These are phyloP conservation scores for Chaetomiaceae sp. DNA, from an alignment of 2,329 filamentous ascomycete genomes.

Conservation along the genomic window DNA sequence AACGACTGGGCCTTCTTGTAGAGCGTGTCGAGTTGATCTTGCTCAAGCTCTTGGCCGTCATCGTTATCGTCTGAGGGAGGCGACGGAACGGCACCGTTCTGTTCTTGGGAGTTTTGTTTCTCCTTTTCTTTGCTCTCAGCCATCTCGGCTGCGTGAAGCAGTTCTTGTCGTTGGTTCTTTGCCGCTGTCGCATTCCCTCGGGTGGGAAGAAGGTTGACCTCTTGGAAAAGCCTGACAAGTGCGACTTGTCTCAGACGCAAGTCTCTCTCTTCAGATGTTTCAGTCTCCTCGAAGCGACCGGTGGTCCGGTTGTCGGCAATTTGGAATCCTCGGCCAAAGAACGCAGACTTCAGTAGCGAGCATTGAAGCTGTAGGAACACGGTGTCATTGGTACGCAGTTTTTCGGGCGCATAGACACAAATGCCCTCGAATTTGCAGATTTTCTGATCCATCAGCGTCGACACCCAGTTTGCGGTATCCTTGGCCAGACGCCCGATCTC, in stretches of 20 bases:
- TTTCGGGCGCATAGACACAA: slow-evolving; percentile 85
- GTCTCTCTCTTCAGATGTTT: slow-evolving; percentile 79
- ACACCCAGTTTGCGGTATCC: slow-evolving; percentile 87
- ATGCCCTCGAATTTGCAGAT: slow-evolving; percentile 82
- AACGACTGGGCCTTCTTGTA: slow-evolving; percentile 97
- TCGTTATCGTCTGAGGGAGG: slow-evolving; percentile 64
- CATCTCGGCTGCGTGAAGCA: slow-evolving; percentile 83
- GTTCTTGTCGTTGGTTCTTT: slow-evolving; percentile 74
- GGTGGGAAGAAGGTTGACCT: slow-evolving; percentile 77
- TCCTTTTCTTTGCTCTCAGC: slow-evolving; percentile 71
- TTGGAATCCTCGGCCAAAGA: slow-evolving; percentile 60
- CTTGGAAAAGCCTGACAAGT: slow-evolving; percentile 81
- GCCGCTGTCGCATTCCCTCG: slow-evolving; percentile 69
- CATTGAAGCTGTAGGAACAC: slow-evolving; percentile 85
- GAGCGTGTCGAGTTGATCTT: slow-evolving; percentile 88
- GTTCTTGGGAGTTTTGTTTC: slow-evolving; percentile 33
- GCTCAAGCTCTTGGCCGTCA: slow-evolving; percentile 85
- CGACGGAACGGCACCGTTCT: slow-evolving; percentile 43
- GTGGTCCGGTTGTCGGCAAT: slow-evolving; percentile 66
- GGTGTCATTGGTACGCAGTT: slow-evolving; percentile 83
- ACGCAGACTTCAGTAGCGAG: slow-evolving; percentile 69
- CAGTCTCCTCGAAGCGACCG: slow-evolving; percentile 76
- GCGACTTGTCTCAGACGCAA: slow-evolving; percentile 81
- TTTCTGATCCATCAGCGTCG: slow-evolving; percentile 83
- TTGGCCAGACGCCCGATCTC: slow-evolving; percentile 86